These are phyloP conservation scores for Hyphodiscus sp. DNA, from an alignment of 2,329 filamentous ascomycete species.

Conservation along the genomic window DNA sequence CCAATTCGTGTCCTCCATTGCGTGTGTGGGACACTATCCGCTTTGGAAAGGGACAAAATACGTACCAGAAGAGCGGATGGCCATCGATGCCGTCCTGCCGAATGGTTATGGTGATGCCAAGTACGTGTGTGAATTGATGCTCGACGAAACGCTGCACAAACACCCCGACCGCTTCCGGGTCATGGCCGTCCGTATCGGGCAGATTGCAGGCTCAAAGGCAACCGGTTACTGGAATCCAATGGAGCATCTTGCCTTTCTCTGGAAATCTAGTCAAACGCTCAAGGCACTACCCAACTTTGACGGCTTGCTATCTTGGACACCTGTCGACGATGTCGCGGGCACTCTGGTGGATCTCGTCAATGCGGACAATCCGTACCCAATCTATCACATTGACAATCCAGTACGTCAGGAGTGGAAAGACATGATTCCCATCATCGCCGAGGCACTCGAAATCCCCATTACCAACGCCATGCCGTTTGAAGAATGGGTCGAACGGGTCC, in stretches of 20 bases:
- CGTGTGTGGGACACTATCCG: conserved; percentile 31
- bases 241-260: conserved; percentile 44
- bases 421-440: conserved; percentile 31
- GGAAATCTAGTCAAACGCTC: conserved; percentile 44
- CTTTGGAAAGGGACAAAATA: conserved; percentile 23
- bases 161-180: conserved; percentile 37
- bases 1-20: conserved; percentile 39
- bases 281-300: conserved; percentile 35
- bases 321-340: conserved; percentile 37
- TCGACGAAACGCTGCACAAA: conserved; percentile 41
- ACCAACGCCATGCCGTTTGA: conserved; percentile 33
- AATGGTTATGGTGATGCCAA: conserved; percentile 49
- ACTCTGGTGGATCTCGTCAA: conserved; percentile 31
- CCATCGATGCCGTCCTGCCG: conserved; percentile 34
- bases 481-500: conserved; percentile 36
- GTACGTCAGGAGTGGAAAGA: conserved; percentile 35
- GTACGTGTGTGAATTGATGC: conserved; percentile 42
- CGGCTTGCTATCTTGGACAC: conserved; percentile 37
- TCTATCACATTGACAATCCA: conserved; percentile 42
- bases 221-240: conserved; percentile 49
- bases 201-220: conserved; percentile 44
- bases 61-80: conserved; percentile 39
- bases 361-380: conserved; percentile 20
- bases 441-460: conserved; percentile 28
- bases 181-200: conserved; percentile 41